phyloP scores from a whole-genome alignment of 805 yeast genomes.

The Candida rishiriensis region DNA sequence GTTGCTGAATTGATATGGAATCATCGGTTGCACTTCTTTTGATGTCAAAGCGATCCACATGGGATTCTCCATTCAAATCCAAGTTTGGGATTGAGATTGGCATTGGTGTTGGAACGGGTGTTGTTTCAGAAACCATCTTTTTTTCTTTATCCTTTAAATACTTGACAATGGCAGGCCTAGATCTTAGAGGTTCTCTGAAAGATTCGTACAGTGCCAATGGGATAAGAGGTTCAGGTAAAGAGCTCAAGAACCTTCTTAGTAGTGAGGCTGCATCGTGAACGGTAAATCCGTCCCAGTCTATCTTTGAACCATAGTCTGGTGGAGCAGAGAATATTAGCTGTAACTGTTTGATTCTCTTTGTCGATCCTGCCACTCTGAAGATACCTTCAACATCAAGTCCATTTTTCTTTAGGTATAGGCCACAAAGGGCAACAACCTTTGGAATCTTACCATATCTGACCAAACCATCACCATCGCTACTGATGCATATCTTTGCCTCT shows the following conservation, averaged over 20 bases:
- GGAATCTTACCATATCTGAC: slow-evolving; percentile 88
- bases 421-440: slow-evolving; percentile 92
- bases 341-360: slow-evolving; percentile 79
- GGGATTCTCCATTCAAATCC: background rate
- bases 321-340: slow-evolving; percentile 81
- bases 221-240: slow-evolving; percentile 87
- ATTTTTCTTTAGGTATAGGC: slow-evolving; percentile 73
- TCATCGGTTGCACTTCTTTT: background rate
- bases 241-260: slow-evolving; percentile 77
- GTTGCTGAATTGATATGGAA: background rate
- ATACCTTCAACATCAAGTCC: slow-evolving; percentile 85
- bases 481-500: slow-evolving; percentile 66
- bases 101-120: too few relatives aligned
- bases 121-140: slow-evolving; percentile 9
- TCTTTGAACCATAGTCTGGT: slow-evolving; percentile 83
- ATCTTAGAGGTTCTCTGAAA: slow-evolving; percentile 74
- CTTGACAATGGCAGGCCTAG: slow-evolving; percentile 58
- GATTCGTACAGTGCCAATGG: slow-evolving; percentile 72
- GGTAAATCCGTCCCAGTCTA: slow-evolving; percentile 88
- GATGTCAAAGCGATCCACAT: slow-evolving; percentile 10
- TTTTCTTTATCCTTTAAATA: slow-evolving; percentile 54
- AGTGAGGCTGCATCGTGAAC: slow-evolving; percentile 97
- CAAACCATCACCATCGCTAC: slow-evolving; percentile 58
- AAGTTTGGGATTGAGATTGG: too few relatives aligned
- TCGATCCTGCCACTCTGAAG: slow-evolving; percentile 88